Evolutionary conservation across 2,329 filamentous ascomycete genomes (phyloP).

Genomic region (Calonectria hawksworthii): DNA sequence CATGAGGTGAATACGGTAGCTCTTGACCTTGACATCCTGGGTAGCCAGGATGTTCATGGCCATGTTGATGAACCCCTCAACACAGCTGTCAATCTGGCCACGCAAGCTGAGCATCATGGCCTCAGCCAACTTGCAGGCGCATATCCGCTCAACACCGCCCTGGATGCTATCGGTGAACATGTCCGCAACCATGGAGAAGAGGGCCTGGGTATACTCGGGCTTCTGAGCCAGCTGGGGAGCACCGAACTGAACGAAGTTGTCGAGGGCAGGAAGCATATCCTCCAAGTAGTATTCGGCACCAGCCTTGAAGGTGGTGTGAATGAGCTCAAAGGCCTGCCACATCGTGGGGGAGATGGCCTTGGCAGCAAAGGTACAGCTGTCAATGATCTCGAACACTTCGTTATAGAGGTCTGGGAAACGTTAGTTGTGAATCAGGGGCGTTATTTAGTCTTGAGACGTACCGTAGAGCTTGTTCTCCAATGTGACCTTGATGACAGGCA

Average conservation of each 20-base stretch:
- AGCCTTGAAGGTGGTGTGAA: conserved; percentile 96
- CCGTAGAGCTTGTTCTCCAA: conserved; percentile 97
- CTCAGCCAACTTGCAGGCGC: conserved; percentile 97
- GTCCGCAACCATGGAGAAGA: conserved; percentile 94
- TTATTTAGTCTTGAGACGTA: conserved; percentile 52
- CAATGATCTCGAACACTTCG: conserved; percentile 98
- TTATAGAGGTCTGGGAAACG: conserved; percentile 85
- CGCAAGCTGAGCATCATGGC: conserved; percentile 96
- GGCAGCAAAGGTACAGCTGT: conserved; percentile 98
- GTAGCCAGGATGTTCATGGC: conserved; percentile 86
- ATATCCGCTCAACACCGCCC: conserved; percentile 93
- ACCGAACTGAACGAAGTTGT: conserved; percentile 98
- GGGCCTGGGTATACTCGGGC: conserved; percentile 86
- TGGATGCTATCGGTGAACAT: conserved; percentile 96
- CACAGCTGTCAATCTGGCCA: conserved; percentile 88
- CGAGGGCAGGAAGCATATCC: conserved; percentile 97
- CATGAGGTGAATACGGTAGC: conserved; percentile 95
- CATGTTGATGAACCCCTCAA: conserved; percentile 89
- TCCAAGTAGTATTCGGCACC: conserved; percentile 97
- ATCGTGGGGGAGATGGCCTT: conserved; percentile 96
- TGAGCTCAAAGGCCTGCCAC: conserved; percentile 98
- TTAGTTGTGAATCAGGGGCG: conserved; percentile 35
- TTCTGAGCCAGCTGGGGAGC: conserved; percentile 84
- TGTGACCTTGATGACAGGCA: conserved; percentile 97
- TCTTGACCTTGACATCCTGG: conserved; percentile 88